A percentile compares a stretch with the other conserved stretches of the same genome.
Conservation (phyloP, 148 eudicot genomes). For the Rhododendron henanense region DNA sequence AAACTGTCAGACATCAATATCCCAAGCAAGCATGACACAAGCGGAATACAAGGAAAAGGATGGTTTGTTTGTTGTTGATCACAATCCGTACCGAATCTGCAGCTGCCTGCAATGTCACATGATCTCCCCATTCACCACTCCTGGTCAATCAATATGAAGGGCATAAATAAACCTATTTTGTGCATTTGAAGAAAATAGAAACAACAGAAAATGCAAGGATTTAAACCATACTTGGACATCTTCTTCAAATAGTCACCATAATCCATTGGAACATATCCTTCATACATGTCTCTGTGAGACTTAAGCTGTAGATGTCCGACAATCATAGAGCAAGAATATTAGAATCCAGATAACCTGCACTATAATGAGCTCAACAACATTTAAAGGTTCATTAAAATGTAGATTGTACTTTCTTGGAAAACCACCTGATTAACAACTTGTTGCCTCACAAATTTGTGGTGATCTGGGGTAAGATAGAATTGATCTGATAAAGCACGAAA, state of each 20-base stretch:
- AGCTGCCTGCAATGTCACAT: constrained; percentile 71
- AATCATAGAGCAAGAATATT: constrained; percentile 6
- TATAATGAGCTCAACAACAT: neutral
- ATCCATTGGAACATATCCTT: constrained; percentile 95
- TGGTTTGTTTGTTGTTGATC: neutral
- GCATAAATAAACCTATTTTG: neutral
- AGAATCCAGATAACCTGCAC: neutral
- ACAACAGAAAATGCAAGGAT: constrained; percentile 8
- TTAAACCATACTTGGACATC: constrained; percentile 60
- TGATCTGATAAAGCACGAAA: constrained; percentile 94
- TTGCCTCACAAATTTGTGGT: constrained; percentile 83
- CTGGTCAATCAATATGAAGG: constrained; percentile 30
- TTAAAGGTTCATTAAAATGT: neutral
- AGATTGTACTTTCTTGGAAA: constrained; percentile 1
- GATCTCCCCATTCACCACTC: constrained; percentile 87
- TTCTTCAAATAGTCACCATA: constrained; percentile 75
- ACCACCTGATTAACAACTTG: constrained; percentile 88
- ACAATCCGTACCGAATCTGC: constrained; percentile 52
- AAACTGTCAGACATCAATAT: neutral
- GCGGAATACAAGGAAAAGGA: neutral
- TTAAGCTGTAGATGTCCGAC: constrained; percentile 58
- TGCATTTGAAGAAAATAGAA: neutral
- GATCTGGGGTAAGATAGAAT: constrained; percentile 76
- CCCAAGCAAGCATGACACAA: neutral
- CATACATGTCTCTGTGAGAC: constrained; percentile 61